phyloP scores from a whole-genome alignment of 257 asterid genomes.

The Solanum virginianum region DNA sequence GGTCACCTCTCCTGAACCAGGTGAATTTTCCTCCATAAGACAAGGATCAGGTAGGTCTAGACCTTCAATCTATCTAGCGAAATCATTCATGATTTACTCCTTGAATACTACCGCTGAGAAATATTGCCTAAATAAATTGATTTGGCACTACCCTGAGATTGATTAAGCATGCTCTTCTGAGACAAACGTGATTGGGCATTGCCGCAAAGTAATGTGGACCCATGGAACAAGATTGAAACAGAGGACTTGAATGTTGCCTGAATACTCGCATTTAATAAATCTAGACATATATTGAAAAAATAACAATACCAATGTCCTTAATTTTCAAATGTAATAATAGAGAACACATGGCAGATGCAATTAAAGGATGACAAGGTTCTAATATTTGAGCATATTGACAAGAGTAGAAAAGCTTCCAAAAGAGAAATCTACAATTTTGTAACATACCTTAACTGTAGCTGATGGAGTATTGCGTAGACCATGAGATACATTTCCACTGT shows the following conservation, averaged over 20 bases:
- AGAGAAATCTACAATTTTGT: not conserved
- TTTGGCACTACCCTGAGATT: not conserved
- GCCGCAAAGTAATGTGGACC: not conserved
- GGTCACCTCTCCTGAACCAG: too few relatives aligned
- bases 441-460: slow-evolving; percentile 64
- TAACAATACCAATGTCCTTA: not conserved
- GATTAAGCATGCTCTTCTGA: not conserved
- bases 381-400: not conserved
- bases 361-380: not conserved
- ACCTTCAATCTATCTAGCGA: too few relatives aligned
- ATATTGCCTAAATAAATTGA: not conserved
- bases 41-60: too few relatives aligned
- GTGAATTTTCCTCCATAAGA: too few relatives aligned
- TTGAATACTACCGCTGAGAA: not conserved
- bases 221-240: not conserved
- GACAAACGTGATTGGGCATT: not conserved
- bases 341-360: not conserved
- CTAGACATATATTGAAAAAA: not conserved
- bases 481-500: slow-evolving; percentile 75
- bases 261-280: not conserved
- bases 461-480: slow-evolving; percentile 80
- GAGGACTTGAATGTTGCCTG: not conserved
- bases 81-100: not conserved
- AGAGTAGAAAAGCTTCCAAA: not conserved
- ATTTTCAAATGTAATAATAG: not conserved